Conservation (phyloP, 805 yeast genomes). For the Millerozyma acaciae region DNA sequence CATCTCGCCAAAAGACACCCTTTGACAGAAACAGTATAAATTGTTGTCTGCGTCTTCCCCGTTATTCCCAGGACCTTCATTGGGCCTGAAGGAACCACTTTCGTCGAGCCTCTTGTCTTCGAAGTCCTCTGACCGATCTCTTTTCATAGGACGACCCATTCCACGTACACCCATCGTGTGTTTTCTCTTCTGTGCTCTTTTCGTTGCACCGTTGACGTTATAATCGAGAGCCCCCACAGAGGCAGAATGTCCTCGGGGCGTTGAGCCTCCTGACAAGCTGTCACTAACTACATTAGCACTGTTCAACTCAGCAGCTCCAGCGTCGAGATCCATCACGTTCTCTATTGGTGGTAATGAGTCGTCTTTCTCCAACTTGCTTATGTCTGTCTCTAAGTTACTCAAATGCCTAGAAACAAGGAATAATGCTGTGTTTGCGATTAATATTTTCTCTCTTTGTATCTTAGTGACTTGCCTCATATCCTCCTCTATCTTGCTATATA, state of each 20-base stretch:
- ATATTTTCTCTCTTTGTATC: constrained; percentile 73
- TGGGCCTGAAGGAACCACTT: constrained; percentile 6
- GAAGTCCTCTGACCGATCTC: constrained; percentile 19
- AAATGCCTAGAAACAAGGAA: constrained; percentile 75
- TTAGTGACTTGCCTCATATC: constrained; percentile 57
- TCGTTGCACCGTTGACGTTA: constrained; percentile 8
- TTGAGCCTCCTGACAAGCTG: constrained; percentile 24
- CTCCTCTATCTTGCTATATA: constrained; percentile 62
- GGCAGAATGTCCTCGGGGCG: constrained; percentile 23
- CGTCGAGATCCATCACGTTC: constrained; percentile 21
- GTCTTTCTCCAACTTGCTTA: constrained; percentile 70
- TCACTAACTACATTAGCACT: constrained; percentile 19
- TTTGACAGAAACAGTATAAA: constrained; percentile 86
- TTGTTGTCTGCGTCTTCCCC: constrained; percentile 45
- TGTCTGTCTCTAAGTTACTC: constrained; percentile 66
- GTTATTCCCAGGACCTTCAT: constrained; percentile 24
- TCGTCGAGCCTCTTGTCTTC: constrained; percentile 13
- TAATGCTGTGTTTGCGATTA: constrained; percentile 79
- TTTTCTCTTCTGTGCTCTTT: constrained; percentile 25
- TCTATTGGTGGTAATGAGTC: constrained; percentile 66
- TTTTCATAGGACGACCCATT: constrained; percentile 16
- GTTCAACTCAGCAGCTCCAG: constrained; percentile 9
- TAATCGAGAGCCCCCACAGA: constrained; percentile 14
- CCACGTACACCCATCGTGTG: constrained; percentile 10
- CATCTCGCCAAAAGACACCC: constrained; percentile 95